phyloP scores from a whole-genome alignment of 148 eudicot species.

The Camellia sinensis region DNA sequence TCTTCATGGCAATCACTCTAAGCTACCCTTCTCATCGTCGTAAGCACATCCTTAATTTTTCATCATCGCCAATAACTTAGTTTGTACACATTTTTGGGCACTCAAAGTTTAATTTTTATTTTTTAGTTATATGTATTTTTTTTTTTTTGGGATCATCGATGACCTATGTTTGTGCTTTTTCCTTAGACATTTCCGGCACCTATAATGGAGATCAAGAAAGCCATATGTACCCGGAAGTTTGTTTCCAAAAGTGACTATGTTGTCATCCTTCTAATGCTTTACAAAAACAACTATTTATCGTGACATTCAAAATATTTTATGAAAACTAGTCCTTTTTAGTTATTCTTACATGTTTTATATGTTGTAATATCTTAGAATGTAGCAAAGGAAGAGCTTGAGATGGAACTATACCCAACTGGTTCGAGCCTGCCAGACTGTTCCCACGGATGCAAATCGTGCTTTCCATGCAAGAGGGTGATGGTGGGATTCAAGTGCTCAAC shows the following conservation, averaged over 20 bases:
- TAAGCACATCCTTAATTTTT: conserved; percentile 18
- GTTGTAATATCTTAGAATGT: background rate
- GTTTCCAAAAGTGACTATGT: background rate
- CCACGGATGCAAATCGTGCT: conserved; percentile 79
- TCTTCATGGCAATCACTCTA: conserved; percentile 16
- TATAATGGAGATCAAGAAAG: conserved; percentile 8
- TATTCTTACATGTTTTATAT: background rate
- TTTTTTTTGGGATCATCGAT: too few species aligned
- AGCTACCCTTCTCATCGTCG: conserved; percentile 40
- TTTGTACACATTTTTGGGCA: background rate
- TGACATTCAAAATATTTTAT: too few species aligned
- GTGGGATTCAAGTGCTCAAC: conserved; percentile 77
- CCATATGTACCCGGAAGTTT: conserved; percentile 26
- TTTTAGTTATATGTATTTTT: too few species aligned
- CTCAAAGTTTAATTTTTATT: background rate
- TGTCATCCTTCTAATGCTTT: too few species aligned
- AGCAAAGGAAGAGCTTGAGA: conserved; percentile 36
- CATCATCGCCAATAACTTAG: background rate
- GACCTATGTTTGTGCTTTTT: background rate
- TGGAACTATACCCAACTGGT: conserved; percentile 74
- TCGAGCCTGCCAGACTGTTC: conserved; percentile 83
- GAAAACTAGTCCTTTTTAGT: too few species aligned
- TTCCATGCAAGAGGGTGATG: conserved; percentile 79
- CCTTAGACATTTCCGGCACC: conserved; percentile 17
- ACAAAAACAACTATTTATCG: too few species aligned